phyloP scores from a whole-genome alignment of 768 basidiomycete genomes.

The Auriscalpium orientale region DNA sequence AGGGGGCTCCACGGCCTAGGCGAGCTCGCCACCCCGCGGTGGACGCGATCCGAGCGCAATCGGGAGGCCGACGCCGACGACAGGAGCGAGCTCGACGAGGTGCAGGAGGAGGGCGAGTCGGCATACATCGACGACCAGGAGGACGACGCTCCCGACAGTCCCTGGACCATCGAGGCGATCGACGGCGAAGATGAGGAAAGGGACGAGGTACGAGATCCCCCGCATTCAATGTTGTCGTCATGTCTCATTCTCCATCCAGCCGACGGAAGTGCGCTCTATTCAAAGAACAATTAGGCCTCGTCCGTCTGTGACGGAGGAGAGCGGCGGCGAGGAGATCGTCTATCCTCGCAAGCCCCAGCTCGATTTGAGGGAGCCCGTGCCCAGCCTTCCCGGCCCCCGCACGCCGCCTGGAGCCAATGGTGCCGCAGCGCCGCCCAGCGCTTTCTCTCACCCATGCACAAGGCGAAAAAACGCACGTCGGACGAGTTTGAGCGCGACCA shows the following conservation, averaged over 20 bases:
- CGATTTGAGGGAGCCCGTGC: constrained; percentile 10
- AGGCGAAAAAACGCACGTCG: constrained; percentile 23
- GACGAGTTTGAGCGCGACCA: constrained; percentile 26
- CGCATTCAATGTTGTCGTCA: constrained; percentile 1
- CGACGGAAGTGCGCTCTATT: constrained; percentile 34
- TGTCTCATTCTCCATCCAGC: constrained; percentile 24
- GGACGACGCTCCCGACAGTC: constrained; percentile 62
- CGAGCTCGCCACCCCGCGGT: constrained; percentile 93
- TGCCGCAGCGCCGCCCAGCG: constrained; percentile 3
- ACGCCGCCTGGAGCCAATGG: neutral
- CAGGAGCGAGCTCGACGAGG: constrained; percentile 27
- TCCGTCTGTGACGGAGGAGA: constrained; percentile 72
- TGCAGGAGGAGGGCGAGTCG: constrained; percentile 24
- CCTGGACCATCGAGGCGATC: constrained; percentile 84
- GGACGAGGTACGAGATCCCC: constrained; percentile 46
- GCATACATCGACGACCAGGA: constrained; percentile 28
- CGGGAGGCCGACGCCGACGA: constrained; percentile 23
- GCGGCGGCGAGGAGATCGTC: constrained; percentile 84
- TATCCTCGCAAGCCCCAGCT: constrained; percentile 60
- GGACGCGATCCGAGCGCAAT: constrained; percentile 51
- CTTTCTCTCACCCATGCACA: constrained; percentile 15
- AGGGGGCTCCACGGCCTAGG: constrained; percentile 88
- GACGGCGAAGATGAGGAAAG: constrained; percentile 71
- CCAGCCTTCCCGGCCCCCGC: neutral
- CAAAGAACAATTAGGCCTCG: constrained; percentile 47